Evolutionary conservation across 192 early-diverging fungal species (phyloP), one percentile per base, ranked within the genome.

Genomic region (Entomortierella chlamydospora): DNA sequence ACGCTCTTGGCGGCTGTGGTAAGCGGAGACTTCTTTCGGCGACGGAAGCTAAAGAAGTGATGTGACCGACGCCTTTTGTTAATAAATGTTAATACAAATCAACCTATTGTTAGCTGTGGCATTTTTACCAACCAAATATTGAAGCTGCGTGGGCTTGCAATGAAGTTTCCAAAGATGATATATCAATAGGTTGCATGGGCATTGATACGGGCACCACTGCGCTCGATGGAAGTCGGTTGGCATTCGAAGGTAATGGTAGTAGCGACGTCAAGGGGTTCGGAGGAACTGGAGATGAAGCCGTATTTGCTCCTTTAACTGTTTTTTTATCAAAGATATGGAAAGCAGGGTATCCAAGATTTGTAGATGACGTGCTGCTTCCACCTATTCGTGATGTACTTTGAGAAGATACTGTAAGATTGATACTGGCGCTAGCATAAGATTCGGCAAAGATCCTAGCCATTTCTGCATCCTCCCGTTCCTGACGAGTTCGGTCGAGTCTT

Each of bases 391-490:
- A n/a, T n/a, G n/a, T n/a, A n/a, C n/a, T n/a, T n/a, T n/a, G n/a
- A n/a, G 45, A 47, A 4, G 73, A 69, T 31, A 25, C 23, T 22
- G 61, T 39, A 10, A 79, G 76, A 29, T 70, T 61, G 43, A 65
- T 70, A 25, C 41, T 67, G 34, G 39, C 55, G 25, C 39, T 74
- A 39, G 37, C 53, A 5, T 79, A 68, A 10, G 76, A 65, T 39
- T 65, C 63, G 18, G 61, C 76, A 55, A 79, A 65, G 8, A 79
- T 50, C 31, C 39, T 49, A 18, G 76, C 76, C 76, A 79, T 79
- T 51, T 79, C 76, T 33, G 57, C 76, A 45, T 79, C 76, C 58
- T 60, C 51, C 0, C 57, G 61, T 51, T 79, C 76, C 57, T 79
- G 76, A 10, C 58, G 67, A 45, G 76, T 63, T 28, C 51, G 62